These are phyloP conservation scores for Yamadazyma buinensis DNA, from an alignment of 1,139 yeast genomes.

Conservation along the genomic window DNA sequence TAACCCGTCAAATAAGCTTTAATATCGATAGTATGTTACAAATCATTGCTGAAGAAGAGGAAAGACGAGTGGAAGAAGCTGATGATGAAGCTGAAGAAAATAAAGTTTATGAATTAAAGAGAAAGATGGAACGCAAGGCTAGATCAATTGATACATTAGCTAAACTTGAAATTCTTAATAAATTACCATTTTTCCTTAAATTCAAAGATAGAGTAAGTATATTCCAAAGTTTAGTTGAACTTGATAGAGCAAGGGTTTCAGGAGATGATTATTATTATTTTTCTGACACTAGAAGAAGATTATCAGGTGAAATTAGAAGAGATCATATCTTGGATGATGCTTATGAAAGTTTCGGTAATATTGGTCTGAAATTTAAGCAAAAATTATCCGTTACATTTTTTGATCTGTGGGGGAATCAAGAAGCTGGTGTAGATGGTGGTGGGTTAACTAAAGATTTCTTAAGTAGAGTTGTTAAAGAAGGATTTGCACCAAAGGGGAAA, in stretches of 20 bases:
- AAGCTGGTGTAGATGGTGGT: constrained; percentile 96
- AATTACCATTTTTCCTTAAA: constrained; percentile 75
- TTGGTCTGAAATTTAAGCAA: constrained; percentile 49
- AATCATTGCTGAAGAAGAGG: constrained; percentile 40
- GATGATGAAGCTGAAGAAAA: constrained; percentile 15
- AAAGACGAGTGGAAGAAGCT: constrained; percentile 15
- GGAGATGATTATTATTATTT: constrained; percentile 6
- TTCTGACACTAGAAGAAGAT: constrained; percentile 15
- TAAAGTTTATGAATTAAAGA: not conserved
- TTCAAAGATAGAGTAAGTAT: constrained; percentile 71
- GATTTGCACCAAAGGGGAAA: constrained; percentile 45
- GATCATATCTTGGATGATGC: constrained; percentile 75
- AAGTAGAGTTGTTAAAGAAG: constrained; percentile 68
- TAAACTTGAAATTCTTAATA: constrained; percentile 50
- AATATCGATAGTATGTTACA: constrained; percentile 29
- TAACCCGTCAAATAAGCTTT: constrained; percentile 24
- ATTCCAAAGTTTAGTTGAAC: constrained; percentile 60
- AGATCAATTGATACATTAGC: constrained; percentile 12
- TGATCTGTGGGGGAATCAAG: constrained; percentile 69
- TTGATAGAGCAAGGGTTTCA: constrained; percentile 42
- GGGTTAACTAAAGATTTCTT: constrained; percentile 91
- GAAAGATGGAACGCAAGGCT: constrained; percentile 4
- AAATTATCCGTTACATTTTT: constrained; percentile 62
- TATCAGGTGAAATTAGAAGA: constrained; percentile 60
- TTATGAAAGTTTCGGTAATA: constrained; percentile 46